Percentiles rank a stretch among this genome's conserved stretches.
These are phyloP conservation scores for Plectosphaerella cucumerina DNA, from an alignment of 2,329 filamentous ascomycete species.

Conservation along the genomic window DNA sequence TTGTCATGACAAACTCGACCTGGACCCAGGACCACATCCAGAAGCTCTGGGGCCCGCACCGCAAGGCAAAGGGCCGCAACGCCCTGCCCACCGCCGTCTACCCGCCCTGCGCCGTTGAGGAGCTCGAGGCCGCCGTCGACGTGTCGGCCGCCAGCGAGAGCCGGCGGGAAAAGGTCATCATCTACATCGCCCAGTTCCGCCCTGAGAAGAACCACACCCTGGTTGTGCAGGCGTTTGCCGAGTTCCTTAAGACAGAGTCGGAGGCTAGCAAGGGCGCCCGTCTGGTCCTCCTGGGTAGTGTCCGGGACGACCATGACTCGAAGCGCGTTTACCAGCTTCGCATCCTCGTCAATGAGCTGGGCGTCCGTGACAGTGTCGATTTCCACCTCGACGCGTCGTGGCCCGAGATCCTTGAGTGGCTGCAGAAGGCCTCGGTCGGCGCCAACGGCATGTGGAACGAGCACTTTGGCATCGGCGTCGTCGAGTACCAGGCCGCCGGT, in stretches of 20 bases:
- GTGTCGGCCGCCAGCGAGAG: constrained; percentile 67
- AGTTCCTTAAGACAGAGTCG: constrained; percentile 59
- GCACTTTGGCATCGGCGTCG: constrained; percentile 96
- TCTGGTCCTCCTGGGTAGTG: constrained; percentile 84
- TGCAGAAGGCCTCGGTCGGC: constrained; percentile 73
- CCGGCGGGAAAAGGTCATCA: constrained; percentile 64
- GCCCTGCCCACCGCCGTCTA: constrained; percentile 73
- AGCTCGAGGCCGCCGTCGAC: constrained; percentile 71
- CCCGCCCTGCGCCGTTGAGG: constrained; percentile 85
- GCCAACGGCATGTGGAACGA: constrained; percentile 99
- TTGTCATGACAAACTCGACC: constrained; percentile 95
- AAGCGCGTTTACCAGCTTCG: constrained; percentile 85
- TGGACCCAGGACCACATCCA: constrained; percentile 89
- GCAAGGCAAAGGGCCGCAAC: constrained; percentile 35
- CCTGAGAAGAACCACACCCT: constrained; percentile 95
- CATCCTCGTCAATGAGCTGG: constrained; percentile 79
- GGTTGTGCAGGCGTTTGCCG: constrained; percentile 78
- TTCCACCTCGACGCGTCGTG: constrained; percentile 90
- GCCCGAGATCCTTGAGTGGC: constrained; percentile 78
- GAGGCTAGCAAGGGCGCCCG: constrained; percentile 52
- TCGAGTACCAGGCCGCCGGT: constrained; percentile 95
- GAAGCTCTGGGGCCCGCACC: constrained; percentile 68
- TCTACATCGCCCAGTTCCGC: constrained; percentile 96
- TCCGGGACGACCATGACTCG: constrained; percentile 78
- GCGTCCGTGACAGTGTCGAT: constrained; percentile 76